These are phyloP conservation scores for Globisporangium cylindrosporum DNA, from an alignment of 352 stramenopile species.

Conservation along the genomic window DNA sequence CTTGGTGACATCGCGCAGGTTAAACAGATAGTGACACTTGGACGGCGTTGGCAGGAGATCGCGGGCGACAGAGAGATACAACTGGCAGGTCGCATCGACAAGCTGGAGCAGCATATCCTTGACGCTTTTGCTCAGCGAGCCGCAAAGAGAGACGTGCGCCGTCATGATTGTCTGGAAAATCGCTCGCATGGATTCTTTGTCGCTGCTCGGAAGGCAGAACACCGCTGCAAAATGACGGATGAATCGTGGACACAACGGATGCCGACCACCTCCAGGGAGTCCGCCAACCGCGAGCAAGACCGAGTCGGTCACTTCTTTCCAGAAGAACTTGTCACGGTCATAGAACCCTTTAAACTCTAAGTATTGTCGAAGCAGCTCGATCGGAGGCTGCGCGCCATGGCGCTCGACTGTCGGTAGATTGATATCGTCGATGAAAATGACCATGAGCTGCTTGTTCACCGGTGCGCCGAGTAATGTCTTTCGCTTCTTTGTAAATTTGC, in stretches of 20 bases:
- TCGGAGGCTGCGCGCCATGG: conserved; percentile 67
- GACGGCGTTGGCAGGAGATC: conserved; percentile 67
- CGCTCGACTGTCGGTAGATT: conserved; percentile 87
- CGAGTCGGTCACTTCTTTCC: conserved; percentile 69
- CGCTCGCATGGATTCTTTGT: conserved; percentile 71
- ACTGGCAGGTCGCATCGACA: conserved; percentile 53
- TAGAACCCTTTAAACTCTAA: conserved; percentile 75
- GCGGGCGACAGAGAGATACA: conserved; percentile 60
- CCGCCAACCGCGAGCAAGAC: conserved; percentile 67
- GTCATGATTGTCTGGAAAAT: conserved; percentile 90
- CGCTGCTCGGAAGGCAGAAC: conserved; percentile 68
- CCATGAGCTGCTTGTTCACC: conserved; percentile 57
- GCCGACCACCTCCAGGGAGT: conserved; percentile 52
- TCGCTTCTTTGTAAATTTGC: conserved; percentile 89
- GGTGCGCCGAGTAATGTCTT: conserved; percentile 90
- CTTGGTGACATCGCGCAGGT: conserved; percentile 75
- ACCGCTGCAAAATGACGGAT: conserved; percentile 65
- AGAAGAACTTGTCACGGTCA: conserved; percentile 82
- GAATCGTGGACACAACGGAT: conserved; percentile 57
- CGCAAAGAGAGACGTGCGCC: conserved; percentile 35
- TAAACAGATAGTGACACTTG: conserved; percentile 87
- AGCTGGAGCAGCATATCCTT: conserved; percentile 53
- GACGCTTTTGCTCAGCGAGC: conserved; percentile 36
- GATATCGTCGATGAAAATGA: conserved; percentile 90
- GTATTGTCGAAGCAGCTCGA: conserved; percentile 75